Conservation (phyloP, 768 basidiomycete genomes). For the Xerocomus brunneocitrinus region DNA sequence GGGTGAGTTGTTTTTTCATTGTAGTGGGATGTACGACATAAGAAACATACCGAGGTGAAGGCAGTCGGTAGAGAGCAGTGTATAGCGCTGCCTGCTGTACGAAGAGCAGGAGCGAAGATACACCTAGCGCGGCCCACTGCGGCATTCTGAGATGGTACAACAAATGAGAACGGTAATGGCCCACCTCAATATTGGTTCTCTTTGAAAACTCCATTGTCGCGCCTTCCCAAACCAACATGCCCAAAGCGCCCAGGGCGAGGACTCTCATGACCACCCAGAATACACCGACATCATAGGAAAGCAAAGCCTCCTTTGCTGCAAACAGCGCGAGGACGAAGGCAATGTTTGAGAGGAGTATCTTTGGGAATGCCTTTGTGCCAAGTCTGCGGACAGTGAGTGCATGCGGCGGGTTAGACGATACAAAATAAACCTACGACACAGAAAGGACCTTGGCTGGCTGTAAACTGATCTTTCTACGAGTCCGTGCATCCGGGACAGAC, state of each 20-base stretch:
- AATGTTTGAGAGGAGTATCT: conserved; percentile 56
- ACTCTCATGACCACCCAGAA: conserved; percentile 77
- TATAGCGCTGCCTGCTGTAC: conserved; percentile 65
- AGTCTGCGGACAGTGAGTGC: conserved; percentile 37
- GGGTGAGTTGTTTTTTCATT: neutral
- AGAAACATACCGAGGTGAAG: conserved; percentile 57
- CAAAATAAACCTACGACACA: conserved; percentile 43
- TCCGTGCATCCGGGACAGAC: conserved; percentile 65
- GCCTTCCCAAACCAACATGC: conserved; percentile 57
- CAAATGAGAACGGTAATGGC: conserved; percentile 18
- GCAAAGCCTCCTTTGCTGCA: conserved; percentile 61
- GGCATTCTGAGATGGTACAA: conserved; percentile 8
- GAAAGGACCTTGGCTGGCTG: conserved; percentile 52
- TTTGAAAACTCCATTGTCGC: conserved; percentile 50
- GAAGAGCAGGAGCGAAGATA: conserved; percentile 62
- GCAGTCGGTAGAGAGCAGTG: conserved; percentile 62
- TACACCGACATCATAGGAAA: conserved; percentile 62
- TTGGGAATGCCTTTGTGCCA: conserved; percentile 48
- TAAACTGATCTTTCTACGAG: conserved; percentile 59
- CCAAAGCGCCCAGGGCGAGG: conserved; percentile 67
- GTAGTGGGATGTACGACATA: neutral
- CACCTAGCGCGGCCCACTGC: conserved; percentile 69
- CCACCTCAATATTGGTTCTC: conserved; percentile 56
- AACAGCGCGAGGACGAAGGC: conserved; percentile 60
- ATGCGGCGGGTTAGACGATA: too few relatives aligned